Evolutionary conservation across 345 rosid genomes (phyloP), one percentile per base, ranked within the genome.

Genomic region (Populus deltoides): DNA sequence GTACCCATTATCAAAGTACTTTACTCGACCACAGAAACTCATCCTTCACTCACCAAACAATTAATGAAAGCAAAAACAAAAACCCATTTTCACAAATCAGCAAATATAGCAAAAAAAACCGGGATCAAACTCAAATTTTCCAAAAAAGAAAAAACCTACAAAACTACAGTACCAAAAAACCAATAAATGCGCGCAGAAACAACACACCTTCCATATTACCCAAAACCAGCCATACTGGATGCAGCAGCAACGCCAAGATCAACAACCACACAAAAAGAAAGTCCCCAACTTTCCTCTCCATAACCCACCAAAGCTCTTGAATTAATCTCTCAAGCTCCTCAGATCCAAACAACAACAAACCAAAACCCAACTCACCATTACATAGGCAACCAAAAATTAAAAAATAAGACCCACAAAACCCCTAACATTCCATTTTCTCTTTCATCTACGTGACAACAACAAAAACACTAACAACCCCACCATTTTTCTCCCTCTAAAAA

Each of bases 151-250:
- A 67, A 29, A 27, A 29, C 10, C 29, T 67, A 24, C 25, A 43
- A 31, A 29, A 47, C 49, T 15, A 24, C 25, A 67, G 57, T 18
- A 27, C 70, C 66, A 1, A 25, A 22, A 22, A 74, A 74, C 47
- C 33, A 66, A 49, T 43, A 75, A 76, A 68, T n/a, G 41, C 47
- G 67, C 47, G 35, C 36, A 68, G 76, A 65, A 59, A 43, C 68
- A 51, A 81, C 77, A n/a, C 45, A 94, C 98, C 98, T 90, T 94
- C 98, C 92, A 89, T 84, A 81, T 94, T 94, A 75, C 93, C 90
- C 80, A 76, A 83, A 29, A 85, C 87, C 82, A 82, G 79, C 87
- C 91, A 88, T 39, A 86, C 78, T 29, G 92, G 85, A 83, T 82
- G 83, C 77, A 82, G 25, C 82, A 86, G n/a, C 75, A 83, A 87